Conservation (phyloP, 1,284 basidiomycete species). For the Tausonia pullulans region DNA sequence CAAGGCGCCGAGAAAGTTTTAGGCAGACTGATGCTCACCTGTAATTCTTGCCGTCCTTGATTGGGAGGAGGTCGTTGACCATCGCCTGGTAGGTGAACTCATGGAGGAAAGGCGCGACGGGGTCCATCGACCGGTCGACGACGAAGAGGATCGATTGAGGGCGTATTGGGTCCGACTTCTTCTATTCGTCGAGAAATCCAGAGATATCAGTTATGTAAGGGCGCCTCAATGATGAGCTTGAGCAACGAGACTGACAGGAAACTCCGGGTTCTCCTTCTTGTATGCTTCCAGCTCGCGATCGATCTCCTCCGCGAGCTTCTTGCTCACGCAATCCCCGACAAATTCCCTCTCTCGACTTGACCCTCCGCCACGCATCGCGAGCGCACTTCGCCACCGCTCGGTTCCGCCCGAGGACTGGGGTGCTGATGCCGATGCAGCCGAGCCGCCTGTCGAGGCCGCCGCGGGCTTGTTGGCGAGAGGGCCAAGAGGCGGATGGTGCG, state of each 20-base stretch:
- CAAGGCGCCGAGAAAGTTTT: neutral
- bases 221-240: neutral
- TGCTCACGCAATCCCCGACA: slow-evolving; percentile 49
- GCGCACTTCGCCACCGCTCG: slow-evolving; percentile 46
- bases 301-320: slow-evolving; percentile 67
- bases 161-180: slow-evolving; percentile 45
- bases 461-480: slow-evolving; percentile 54
- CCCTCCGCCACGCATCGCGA: slow-evolving; percentile 28
- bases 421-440: slow-evolving; percentile 37
- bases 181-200: neutral
- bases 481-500: slow-evolving; percentile 73
- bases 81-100: slow-evolving; percentile 99
- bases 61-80: slow-evolving; percentile 84
- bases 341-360: slow-evolving; percentile 41
- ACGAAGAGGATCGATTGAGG: slow-evolving; percentile 78
- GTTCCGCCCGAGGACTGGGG: slow-evolving; percentile 47
- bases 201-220: slow-evolving; percentile 14
- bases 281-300: slow-evolving; percentile 74
- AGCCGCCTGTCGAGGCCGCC: slow-evolving; percentile 25
- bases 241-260: slow-evolving; percentile 49
- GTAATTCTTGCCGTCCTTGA: slow-evolving; percentile 76
- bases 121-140: slow-evolving; percentile 92
- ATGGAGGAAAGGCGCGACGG: slow-evolving; percentile 78
- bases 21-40: slow-evolving; percentile 44
- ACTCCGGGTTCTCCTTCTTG: slow-evolving; percentile 71